Evolutionary conservation across 257 asterid genomes (phyloP).

Genomic region (Capsicum pubescens): DNA sequence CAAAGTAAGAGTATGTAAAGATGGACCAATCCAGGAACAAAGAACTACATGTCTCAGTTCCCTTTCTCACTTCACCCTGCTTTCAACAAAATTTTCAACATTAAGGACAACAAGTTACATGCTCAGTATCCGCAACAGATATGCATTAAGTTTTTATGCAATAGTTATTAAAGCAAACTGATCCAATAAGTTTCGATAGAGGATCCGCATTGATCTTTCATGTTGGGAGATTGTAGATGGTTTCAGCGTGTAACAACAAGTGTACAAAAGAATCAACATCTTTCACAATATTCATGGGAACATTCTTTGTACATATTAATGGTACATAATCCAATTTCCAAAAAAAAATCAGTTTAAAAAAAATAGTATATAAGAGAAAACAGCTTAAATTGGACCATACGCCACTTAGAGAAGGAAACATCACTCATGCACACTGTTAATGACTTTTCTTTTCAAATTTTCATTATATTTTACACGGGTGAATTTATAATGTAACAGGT

Average conservation of each 20-base stretch:
- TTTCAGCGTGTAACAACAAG: constrained; percentile 14
- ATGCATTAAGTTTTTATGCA: background rate
- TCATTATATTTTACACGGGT: background rate
- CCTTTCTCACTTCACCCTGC: constrained; percentile 12
- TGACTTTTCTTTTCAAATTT: constrained; percentile 5
- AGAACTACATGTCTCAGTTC: constrained; percentile 15
- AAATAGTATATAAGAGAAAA: background rate
- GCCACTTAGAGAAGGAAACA: constrained; percentile 6
- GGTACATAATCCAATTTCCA: background rate
- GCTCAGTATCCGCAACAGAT: background rate
- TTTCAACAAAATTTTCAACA: constrained; percentile 10
- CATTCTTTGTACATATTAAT: constrained; percentile 6
- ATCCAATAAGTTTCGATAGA: background rate
- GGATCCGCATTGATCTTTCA: constrained; percentile 14
- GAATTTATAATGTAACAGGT: constrained; percentile 3
- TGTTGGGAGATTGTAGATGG: background rate
- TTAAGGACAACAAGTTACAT: background rate
- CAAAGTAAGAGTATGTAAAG: background rate
- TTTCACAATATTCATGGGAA: background rate
- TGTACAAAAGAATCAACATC: background rate
- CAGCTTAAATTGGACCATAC: background rate
- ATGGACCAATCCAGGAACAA: constrained; percentile 13
- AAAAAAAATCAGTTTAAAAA: too few species aligned
- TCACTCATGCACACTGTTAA: constrained; percentile 2
- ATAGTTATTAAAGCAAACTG: background rate